Evolutionary conservation across 2,329 filamentous ascomycete species (phyloP), one percentile per base, ranked within the genome.

Genomic region (Fusarium neocosmosporiellum): DNA sequence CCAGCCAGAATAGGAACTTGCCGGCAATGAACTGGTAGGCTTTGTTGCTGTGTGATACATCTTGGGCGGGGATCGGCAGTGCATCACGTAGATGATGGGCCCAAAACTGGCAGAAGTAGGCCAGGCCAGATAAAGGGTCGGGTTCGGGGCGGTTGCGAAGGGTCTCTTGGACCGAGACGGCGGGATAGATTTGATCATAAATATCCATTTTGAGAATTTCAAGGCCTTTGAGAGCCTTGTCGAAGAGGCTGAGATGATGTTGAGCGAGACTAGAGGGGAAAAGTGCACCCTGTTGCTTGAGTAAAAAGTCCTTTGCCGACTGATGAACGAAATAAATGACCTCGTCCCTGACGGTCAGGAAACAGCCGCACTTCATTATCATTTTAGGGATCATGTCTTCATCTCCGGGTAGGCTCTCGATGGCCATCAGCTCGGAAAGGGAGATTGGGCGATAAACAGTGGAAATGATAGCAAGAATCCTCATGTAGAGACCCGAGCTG

Each of bases 21-120:
- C 4, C 0, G 16, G 22, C 2, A 1, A 48, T 48, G 43, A 48
- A 48, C 0, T 5, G 24, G 2, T 48, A 5, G 16, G 2, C 43
- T 1, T 7, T 29, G 5, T 16, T n/a, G 24, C 2, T n/a, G 16
- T 27, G 14, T 4, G 5, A 7, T 48, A 0, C 1, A 3, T 29
- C 16, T 10, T 48, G 16, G 3, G 0, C 3, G 1, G 0, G 18
- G 8, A 29, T 10, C 1, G 5, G 0, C 3, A 4, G 24, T 0
- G 43, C 4, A n/a, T 29, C 24, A 3, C 16, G 43, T 7, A 48
- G 16, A n/a, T 48, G 43, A n/a, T 48, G 24, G 2, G 43, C 43
- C 43, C 43, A 48, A 0, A 48, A 48, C 2, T n/a, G 0, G 43
- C 22, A 29, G 8, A 0, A n/a, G 43, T 48, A 48, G 43, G 24